Evolutionary conservation across 495 filamentous ascomycete genomes (phyloP), one percentile per base, ranked within the genome.

Genomic region (Neurospora intermedia): DNA sequence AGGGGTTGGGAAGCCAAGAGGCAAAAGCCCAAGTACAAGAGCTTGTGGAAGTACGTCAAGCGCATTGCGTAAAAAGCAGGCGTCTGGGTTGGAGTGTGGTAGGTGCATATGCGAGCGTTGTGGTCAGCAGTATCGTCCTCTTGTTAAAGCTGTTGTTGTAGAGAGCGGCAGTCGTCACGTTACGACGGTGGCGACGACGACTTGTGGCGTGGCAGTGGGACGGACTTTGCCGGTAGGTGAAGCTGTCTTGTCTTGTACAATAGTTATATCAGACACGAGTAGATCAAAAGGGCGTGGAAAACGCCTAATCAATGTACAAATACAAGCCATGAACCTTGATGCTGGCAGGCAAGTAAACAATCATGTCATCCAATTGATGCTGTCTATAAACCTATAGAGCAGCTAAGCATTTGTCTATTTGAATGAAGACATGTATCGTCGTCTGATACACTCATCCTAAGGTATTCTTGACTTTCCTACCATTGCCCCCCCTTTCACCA

Each of bases 1-100:
- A 81, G 81, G 72, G 87, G 87, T 69, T 89, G 87, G 87, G 87
- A 89, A 73, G 87, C 86, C 72, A 87, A 84, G 83, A 82, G 85
- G 74, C 81, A 85, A 75, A 82, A 82, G 77, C 82, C 83, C 75
- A 88, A 88, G 84, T 89, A 85, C 82, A 83, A 76, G 75, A 76
- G 80, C 70, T 76, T 88, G 73, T 85, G 85, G 83, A 88, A 86
- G 80, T 86, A 86, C 77, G 82, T 78, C 75, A 85, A 81, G 83
- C 82, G 81, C 20, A 85, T 86, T 75, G 77, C 77, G 42, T 70
- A 70, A 76, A 73, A 4, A 18, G 48, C 41, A n/a, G 11, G 43
- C n/a, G 13, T 41, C 5, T 70, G 41, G 9, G 20, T 27, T 7
- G 2, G 7, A 13, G 39, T 10, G n/a, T 0, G 38, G 48, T 20